Conservation (phyloP, 305 asterid genomes). For the Petunia hybrid region DNA sequence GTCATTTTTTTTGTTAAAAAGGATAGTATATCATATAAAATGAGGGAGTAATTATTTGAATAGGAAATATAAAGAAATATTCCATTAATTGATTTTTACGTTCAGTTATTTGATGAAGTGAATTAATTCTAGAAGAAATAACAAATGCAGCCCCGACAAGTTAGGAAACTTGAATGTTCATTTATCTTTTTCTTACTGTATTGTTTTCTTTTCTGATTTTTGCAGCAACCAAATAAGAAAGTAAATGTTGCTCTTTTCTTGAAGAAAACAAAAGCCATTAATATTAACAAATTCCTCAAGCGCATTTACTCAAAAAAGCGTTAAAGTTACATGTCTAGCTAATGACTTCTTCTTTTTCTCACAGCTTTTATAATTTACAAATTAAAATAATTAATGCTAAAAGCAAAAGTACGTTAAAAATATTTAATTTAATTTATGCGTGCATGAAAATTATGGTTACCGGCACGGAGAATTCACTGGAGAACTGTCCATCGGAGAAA, state of each 20-base stretch:
- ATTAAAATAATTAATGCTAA: not conserved
- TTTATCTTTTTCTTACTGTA: constrained; percentile 1
- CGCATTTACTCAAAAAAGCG: constrained; percentile 37
- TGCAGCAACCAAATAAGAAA: constrained; percentile 30
- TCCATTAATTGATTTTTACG: not conserved
- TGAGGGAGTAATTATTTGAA: not conserved
- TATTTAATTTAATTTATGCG: not conserved
- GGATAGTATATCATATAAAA: too few relatives aligned
- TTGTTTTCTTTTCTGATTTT: not conserved
- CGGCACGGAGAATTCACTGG: constrained; percentile 76
- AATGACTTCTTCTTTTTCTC: constrained; percentile 11
- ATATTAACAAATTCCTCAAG: constrained; percentile 27
- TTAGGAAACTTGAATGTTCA: constrained; percentile 3
- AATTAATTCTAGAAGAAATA: not conserved
- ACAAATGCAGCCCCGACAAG: not conserved
- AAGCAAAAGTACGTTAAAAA: not conserved
- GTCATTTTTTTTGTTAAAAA: too few relatives aligned
- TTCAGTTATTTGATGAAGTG: not conserved
- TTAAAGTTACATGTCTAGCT: constrained; percentile 37
- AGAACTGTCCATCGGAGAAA: constrained; percentile 54
- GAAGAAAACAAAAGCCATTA: constrained; percentile 41
- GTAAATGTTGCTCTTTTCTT: constrained; percentile 32
- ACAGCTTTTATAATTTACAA: not conserved
- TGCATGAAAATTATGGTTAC: constrained; percentile 48
- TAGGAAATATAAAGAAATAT: not conserved